A percentile compares a stretch with the other conserved stretches of the same genome.
phyloP scores from a whole-genome alignment of 768 basidiomycete genomes.

The Tricholoma flavovirens region DNA sequence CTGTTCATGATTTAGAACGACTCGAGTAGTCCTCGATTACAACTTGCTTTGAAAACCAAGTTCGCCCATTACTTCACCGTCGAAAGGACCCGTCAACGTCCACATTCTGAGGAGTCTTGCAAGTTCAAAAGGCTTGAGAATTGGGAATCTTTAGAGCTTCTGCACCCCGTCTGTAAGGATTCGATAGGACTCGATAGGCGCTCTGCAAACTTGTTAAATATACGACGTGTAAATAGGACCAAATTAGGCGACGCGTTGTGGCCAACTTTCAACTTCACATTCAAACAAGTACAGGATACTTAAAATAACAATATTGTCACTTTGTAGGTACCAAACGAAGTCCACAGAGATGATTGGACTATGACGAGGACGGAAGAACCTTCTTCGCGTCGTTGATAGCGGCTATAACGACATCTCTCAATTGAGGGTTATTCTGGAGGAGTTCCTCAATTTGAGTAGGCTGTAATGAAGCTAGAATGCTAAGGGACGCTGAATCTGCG shows the following conservation, averaged over 20 bases:
- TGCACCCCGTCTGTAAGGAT: background rate
- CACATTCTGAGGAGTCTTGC: constrained; percentile 35
- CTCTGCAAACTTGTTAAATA: too few species aligned
- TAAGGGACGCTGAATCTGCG: constrained; percentile 15
- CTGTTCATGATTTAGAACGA: constrained; percentile 12
- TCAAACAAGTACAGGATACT: background rate
- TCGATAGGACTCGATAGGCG: background rate
- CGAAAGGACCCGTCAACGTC: constrained; percentile 51
- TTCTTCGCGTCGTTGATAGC: constrained; percentile 24
- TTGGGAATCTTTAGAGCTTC: background rate
- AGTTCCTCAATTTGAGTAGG: constrained; percentile 33
- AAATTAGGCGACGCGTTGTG: background rate
- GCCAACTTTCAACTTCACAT: background rate
- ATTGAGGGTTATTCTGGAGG: constrained; percentile 32
- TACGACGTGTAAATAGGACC: background rate
- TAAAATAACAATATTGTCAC: background rate
- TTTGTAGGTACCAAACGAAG: background rate
- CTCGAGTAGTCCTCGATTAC: background rate
- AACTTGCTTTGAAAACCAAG: constrained; percentile 35
- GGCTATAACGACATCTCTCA: constrained; percentile 32
- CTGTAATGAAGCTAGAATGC: constrained; percentile 28
- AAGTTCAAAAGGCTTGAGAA: background rate
- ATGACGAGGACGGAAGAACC: constrained; percentile 1
- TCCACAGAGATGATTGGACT: background rate
- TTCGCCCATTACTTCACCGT: constrained; percentile 32